Evolutionary conservation across 1,139 yeast species (phyloP), one percentile per base, ranked within the genome.

Genomic region (Suhomyces ambrosiae): DNA sequence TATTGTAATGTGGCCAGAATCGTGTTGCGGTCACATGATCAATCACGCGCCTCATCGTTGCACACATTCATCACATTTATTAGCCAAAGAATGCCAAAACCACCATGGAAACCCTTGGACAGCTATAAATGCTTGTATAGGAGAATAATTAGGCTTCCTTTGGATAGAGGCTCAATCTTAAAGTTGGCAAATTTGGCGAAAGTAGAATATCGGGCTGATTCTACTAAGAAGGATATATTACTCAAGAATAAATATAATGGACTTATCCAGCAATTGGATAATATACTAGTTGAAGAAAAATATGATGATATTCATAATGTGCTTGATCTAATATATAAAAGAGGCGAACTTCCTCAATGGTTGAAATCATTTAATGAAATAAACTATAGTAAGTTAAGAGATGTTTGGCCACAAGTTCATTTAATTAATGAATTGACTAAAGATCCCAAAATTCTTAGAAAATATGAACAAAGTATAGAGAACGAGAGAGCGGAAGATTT

Each of bases 331-430:
- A 46, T 61, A 11, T 67, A 60, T 49, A 65, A 64, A 40, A 19
- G 18, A 3, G 10, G 11, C 3, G 30, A 16, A 18, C 40, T 21
- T 25, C 48, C 44, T 1, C 24, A 34, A 1, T 61, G 68, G 65
- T 34, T 54, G 10, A 31, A 40, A 2, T 42, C 43, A 10, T 65
- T 71, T 38, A 36, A 42, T 8, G 44, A 49, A 3, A 40, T 47
- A 9, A 54, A 53, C 17, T 59, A 58, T 36, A 35, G 51, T 21
- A 41, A 49, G 5, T 43, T 68, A 23, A 58, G 60, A 30, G 41
- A 44, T 0, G 32, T 44, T 1, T 70, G 71, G 68, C 76, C 76
- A 1, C 63, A 57, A 29, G 57, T 58, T 1, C 74, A 71, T 41
- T 43, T 70, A 13, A 52, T 68, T 3, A 45, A 60, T 12, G 68